Percentiles rank a stretch among this genome's conserved stretches.
Evolutionary conservation across 768 basidiomycete species (phyloP).

Genomic region (Mycena pura): DNA sequence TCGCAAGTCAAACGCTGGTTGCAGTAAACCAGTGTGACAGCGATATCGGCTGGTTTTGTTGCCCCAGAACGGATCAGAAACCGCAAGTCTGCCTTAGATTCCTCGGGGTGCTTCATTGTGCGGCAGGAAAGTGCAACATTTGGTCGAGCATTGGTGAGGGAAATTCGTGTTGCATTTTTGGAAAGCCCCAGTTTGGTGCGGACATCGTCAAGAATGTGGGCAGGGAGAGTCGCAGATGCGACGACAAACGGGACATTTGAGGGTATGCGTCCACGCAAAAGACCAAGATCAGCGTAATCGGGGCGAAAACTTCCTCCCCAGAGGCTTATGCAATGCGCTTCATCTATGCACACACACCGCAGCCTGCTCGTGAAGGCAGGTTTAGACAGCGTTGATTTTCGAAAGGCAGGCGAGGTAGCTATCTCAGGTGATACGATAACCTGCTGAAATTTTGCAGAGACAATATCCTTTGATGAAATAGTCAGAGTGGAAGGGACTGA

Average conservation of each 20-base stretch:
- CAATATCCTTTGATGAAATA: not conserved
- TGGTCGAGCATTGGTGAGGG: constrained; percentile 21
- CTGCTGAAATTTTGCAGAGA: not conserved
- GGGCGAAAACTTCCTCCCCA: constrained; percentile 27
- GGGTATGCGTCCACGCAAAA: constrained; percentile 21
- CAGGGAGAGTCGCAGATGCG: constrained; percentile 25
- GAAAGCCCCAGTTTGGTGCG: constrained; percentile 10
- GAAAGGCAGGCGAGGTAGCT: not conserved
- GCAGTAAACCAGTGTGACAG: constrained; percentile 30
- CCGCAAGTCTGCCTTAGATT: constrained; percentile 30
- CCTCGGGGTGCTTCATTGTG: constrained; percentile 19
- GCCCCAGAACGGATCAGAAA: constrained; percentile 30
- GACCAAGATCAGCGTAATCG: constrained; percentile 21
- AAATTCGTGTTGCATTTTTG: not conserved
- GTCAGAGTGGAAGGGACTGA: not conserved
- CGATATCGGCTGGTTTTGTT: constrained; percentile 19
- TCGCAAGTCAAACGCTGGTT: constrained; percentile 24
- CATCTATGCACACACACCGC: constrained; percentile 9
- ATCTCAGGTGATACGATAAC: constrained; percentile 8
- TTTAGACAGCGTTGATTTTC: not conserved
- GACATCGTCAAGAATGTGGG: constrained; percentile 21
- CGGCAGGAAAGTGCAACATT: constrained; percentile 36
- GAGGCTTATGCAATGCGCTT: constrained; percentile 26
- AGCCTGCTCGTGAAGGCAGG: not conserved
- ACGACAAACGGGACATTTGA: constrained; percentile 18